Evolutionary conservation across 371 early-diverging fungal genomes (phyloP).

Genomic region (Rhizopus sp.): DNA sequence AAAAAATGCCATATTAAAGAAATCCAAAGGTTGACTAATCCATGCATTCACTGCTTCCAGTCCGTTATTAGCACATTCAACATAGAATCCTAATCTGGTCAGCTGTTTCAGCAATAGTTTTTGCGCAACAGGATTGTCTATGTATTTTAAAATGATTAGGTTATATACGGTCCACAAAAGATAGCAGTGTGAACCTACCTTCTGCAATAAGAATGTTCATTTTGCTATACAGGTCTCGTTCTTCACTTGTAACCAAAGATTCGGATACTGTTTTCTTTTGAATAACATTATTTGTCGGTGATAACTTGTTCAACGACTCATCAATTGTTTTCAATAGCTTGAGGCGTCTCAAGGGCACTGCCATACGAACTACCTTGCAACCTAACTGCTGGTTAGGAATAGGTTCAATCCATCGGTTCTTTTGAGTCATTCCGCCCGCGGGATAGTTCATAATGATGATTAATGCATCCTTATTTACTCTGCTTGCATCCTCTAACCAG

Average conservation of each 20-base stretch:
- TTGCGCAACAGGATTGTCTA: slow-evolving; percentile 53
- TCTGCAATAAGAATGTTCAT: slow-evolving; percentile 47
- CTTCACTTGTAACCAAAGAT: slow-evolving; percentile 32
- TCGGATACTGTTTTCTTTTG: slow-evolving; percentile 9
- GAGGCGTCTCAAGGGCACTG: slow-evolving; percentile 54
- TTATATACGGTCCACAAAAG: not conserved
- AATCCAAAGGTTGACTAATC: slow-evolving; percentile 29
- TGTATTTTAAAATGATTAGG: too few species aligned
- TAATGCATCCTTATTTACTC: slow-evolving; percentile 15
- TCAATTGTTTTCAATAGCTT: slow-evolving; percentile 44
- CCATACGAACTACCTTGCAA: slow-evolving; percentile 44
- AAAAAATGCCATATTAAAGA: slow-evolving; percentile 45
- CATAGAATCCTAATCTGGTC: slow-evolving; percentile 42
- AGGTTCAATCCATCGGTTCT: slow-evolving; percentile 16
- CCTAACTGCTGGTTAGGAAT: slow-evolving; percentile 17
- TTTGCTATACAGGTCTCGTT: slow-evolving; percentile 31
- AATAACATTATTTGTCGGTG: slow-evolving; percentile 1
- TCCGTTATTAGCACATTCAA: slow-evolving; percentile 49
- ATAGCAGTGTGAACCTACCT: slow-evolving; percentile 24
- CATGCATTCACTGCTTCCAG: slow-evolving; percentile 44
- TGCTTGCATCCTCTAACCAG: slow-evolving; percentile 27
- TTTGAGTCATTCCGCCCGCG: slow-evolving; percentile 25
- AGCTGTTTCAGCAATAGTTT: slow-evolving; percentile 44
- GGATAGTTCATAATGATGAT: slow-evolving; percentile 46
- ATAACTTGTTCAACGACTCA: slow-evolving; percentile 22